Percentiles rank a stretch among this genome's conserved stretches.
These are phyloP conservation scores for Cytospora schulzeri DNA, from an alignment of 2,329 filamentous ascomycete genomes.

Conservation along the genomic window DNA sequence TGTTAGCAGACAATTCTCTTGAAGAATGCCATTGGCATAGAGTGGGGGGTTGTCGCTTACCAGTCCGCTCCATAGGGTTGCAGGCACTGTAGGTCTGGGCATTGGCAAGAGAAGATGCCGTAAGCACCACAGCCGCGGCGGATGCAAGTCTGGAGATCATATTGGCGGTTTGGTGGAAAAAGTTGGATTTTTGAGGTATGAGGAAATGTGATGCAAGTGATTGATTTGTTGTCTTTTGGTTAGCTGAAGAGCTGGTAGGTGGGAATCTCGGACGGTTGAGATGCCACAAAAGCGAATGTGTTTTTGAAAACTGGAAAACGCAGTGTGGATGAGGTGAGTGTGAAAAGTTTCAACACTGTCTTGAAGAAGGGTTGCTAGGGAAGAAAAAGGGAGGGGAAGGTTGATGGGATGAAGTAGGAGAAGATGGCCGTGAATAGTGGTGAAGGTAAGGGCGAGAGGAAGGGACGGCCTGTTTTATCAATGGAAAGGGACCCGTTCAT, in stretches of 20 bases:
- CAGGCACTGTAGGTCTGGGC: slow-evolving; percentile 61
- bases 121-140: slow-evolving; percentile 50
- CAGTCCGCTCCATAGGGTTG: slow-evolving; percentile 53
- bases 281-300: not conserved
- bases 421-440: not conserved
- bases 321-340: not conserved
- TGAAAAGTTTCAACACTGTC: not conserved
- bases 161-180: slow-evolving; percentile 28
- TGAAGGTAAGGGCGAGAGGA: not conserved
- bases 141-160: slow-evolving; percentile 52
- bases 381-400: not conserved
- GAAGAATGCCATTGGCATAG: slow-evolving; percentile 31
- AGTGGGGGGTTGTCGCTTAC: slow-evolving; percentile 38
- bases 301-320: not conserved
- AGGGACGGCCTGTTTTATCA: slow-evolving; percentile 21
- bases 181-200: slow-evolving; percentile 7
- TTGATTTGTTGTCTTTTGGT: not conserved
- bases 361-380: not conserved
- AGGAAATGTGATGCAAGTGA: not conserved
- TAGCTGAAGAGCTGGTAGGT: not conserved
- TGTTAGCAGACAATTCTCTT: slow-evolving; percentile 4
- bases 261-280: not conserved
- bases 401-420: slow-evolving; percentile 10
- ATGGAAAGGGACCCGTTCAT: slow-evolving; percentile 15
- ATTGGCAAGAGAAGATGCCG: slow-evolving; percentile 51